Conservation (phyloP, 306 rosid genomes). For the Trifolium subterraneum region DNA sequence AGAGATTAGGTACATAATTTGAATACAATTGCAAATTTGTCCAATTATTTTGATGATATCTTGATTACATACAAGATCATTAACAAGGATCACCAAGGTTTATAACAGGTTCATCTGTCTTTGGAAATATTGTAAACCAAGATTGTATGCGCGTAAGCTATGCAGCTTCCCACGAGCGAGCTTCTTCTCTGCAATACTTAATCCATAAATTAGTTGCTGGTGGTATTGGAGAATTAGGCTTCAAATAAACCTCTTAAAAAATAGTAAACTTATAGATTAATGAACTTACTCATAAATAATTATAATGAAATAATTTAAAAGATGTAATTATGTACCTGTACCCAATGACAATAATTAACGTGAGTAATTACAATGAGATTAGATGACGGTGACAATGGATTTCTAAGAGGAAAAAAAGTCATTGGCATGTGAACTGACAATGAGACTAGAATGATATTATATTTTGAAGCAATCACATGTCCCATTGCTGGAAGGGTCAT, state of each 20-base stretch:
- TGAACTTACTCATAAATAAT: too few relatives aligned
- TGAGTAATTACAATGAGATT: neutral
- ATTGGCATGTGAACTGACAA: neutral
- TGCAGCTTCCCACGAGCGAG: neutral
- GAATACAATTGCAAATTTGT: too few relatives aligned
- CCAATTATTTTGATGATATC: neutral
- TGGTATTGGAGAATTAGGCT: neutral
- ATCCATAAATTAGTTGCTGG: neutral
- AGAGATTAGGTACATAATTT: too few relatives aligned
- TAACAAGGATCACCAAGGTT: neutral
- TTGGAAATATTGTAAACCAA: neutral
- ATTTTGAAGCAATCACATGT: neutral
- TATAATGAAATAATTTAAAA: neutral
- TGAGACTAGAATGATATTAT: neutral
- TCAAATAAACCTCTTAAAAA: neutral
- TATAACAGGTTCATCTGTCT: neutral
- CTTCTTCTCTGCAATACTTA: neutral
- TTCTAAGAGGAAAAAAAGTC: neutral
- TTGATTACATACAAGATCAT: neutral
- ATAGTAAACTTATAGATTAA: too few relatives aligned
- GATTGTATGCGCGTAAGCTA: neutral
- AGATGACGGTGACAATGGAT: neutral
- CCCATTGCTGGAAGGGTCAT: neutral
- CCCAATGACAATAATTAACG: neutral
- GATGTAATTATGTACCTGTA: neutral